phyloP scores from a whole-genome alignment of 202 grass and related monocot species.

The Cymbopogon flexuosus region DNA sequence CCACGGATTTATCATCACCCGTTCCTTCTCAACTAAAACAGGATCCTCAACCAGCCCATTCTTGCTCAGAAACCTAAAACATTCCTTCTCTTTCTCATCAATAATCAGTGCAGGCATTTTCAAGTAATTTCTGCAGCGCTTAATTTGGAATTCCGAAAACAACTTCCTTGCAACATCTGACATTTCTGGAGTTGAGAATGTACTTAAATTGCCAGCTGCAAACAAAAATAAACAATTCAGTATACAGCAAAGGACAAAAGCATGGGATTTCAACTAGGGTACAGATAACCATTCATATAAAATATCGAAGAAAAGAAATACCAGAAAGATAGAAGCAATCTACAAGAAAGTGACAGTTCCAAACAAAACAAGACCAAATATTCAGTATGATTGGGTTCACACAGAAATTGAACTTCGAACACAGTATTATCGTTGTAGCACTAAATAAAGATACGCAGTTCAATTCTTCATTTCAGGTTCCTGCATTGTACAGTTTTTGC shows the following conservation, averaged over 20 bases:
- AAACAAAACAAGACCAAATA: not conserved
- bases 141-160: slow-evolving; percentile 63
- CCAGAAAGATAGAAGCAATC: not conserved
- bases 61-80: slow-evolving; percentile 44
- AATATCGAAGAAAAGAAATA: not conserved
- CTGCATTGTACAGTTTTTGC: not conserved
- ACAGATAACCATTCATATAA: not conserved
- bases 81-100: slow-evolving; percentile 58
- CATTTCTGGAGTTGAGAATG: slow-evolving; percentile 54
- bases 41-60: slow-evolving; percentile 83
- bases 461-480: not conserved
- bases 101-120: slow-evolving; percentile 86
- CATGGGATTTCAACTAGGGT: not conserved
- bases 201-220: slow-evolving; percentile 60
- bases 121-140: slow-evolving; percentile 66
- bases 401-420: not conserved
- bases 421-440: not conserved
- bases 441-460: not conserved
- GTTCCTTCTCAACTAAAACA: slow-evolving; percentile 63
- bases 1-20: slow-evolving; percentile 77
- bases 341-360: not conserved
- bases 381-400: not conserved
- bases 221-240: slow-evolving; percentile 15
- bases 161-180: slow-evolving; percentile 60
- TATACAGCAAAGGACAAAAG: not conserved